These are phyloP conservation scores for Aspergillus vadensis DNA, from an alignment of 2,329 filamentous ascomycete species.

Conservation along the genomic window DNA sequence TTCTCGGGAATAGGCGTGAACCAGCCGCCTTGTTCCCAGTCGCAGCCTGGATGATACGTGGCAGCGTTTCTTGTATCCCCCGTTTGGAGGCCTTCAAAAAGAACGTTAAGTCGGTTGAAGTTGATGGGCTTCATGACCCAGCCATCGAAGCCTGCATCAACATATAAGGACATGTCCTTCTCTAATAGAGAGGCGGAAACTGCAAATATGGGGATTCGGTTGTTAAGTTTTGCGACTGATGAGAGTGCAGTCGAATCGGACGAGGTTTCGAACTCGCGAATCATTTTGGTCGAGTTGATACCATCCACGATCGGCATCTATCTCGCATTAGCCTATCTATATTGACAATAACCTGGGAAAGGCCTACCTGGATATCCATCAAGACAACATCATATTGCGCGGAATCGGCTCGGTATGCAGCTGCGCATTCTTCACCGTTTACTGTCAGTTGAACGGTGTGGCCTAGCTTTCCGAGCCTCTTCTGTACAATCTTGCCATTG, in stretches of 20 bases:
- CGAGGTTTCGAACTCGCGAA: constrained; percentile 68
- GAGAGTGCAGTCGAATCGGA: constrained; percentile 56
- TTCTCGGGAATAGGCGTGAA: constrained; percentile 49
- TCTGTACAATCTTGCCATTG: constrained; percentile 81
- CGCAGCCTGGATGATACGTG: constrained; percentile 65
- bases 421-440: constrained; percentile 83
- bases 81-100: constrained; percentile 71
- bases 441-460: constrained; percentile 72
- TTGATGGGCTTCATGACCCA: constrained; percentile 91
- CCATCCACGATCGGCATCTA: constrained; percentile 97
- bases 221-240: constrained; percentile 59
- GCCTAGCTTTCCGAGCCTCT: constrained; percentile 74
- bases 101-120: constrained; percentile 69
- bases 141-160: constrained; percentile 79
- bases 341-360: constrained; percentile 4
- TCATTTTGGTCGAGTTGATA: constrained; percentile 80
- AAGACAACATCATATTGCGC: constrained; percentile 73
- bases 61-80: constrained; percentile 60
- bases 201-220: constrained; percentile 78
- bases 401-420: constrained; percentile 66
- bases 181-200: constrained; percentile 84
- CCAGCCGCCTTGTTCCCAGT: constrained; percentile 88
- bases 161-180: constrained; percentile 66
- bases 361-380: constrained; percentile 87
- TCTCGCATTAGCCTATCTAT: not conserved